These are phyloP conservation scores for Closterium sp. DNA, from an alignment of 139 green algal genomes.

Conservation along the genomic window DNA sequence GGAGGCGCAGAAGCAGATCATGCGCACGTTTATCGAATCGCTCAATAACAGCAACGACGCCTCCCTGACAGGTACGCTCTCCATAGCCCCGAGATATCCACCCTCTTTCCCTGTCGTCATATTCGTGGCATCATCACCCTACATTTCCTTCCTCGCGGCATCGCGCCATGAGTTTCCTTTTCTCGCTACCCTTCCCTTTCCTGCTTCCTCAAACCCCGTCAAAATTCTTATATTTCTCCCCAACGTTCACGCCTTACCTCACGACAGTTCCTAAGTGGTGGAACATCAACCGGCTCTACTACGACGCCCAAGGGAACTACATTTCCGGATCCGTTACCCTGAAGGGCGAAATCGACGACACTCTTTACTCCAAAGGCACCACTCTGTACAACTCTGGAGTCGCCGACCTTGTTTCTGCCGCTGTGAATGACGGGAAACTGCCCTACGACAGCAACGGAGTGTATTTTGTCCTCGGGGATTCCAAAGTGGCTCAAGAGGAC, in stretches of 20 bases:
- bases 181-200: too few relatives aligned
- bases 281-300: background rate
- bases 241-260: too few relatives aligned
- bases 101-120: too few relatives aligned
- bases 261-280: background rate
- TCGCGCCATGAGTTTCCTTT: background rate
- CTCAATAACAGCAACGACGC: background rate
- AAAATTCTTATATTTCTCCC: background rate
- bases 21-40: background rate
- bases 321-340: background rate
- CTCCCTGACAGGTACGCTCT: background rate
- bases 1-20: background rate
- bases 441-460: background rate
- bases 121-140: too few relatives aligned
- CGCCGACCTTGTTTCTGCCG: background rate
- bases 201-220: too few relatives aligned
- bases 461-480: background rate
- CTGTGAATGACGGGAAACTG: background rate
- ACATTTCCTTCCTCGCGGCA: too few relatives aligned
- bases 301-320: background rate
- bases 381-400: background rate
- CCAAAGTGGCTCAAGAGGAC: background rate
- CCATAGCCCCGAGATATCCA: too few relatives aligned
- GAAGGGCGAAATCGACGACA: background rate
- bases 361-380: background rate